Base-by-base conservation (phyloP, 441 rosid species). In the Erodium moschatum region DNA sequence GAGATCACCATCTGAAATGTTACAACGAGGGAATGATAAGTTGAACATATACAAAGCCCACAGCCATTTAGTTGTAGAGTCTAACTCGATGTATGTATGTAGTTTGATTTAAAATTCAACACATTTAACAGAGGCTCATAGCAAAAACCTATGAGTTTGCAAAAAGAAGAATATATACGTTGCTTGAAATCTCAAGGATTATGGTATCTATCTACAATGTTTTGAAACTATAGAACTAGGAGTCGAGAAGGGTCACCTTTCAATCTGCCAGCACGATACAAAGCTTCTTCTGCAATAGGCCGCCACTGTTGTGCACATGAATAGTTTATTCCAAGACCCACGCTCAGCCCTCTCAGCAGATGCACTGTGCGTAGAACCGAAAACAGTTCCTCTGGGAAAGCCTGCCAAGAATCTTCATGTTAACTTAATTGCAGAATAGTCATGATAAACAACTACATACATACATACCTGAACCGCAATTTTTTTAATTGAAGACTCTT, bases 301-400 rank as follows among this genome's bases (percentile, higher is more conserved):
- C 87, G 86, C 98, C 98, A 92, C 54, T 89, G 91, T 74, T 92
- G 85, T 8, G 94, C 91, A 42, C 96, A 87, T 0, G 94, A 90
- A 76, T 81, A 92, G 80, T 89, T 90, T 70, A 92, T 71, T 71
- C 94, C 96, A 18, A 92, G 85, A 61, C 98, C 98, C 33, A 90
- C 97, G 27, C 97, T 90, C 21, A 92, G 92, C 63, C 98, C 98
- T 85, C 98, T 86, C 73, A 90, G 72, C 64, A 92, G 84, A 79
- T 86, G 84, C 68, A 90, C 91, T 0, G 98, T 90, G 31, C 97
- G 89, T 61, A 92, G 92, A 60, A 90, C 85, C 52, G 96, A 89
- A 80, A 89, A 90, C 65, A 92, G 80, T 67, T 92, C 96, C 82
- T 90, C 98, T 21, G 97, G 97, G 75, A 92, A 92, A 69, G 89